These are phyloP conservation scores for Starmerella powellii DNA, from an alignment of 805 yeast species.

Conservation along the genomic window DNA sequence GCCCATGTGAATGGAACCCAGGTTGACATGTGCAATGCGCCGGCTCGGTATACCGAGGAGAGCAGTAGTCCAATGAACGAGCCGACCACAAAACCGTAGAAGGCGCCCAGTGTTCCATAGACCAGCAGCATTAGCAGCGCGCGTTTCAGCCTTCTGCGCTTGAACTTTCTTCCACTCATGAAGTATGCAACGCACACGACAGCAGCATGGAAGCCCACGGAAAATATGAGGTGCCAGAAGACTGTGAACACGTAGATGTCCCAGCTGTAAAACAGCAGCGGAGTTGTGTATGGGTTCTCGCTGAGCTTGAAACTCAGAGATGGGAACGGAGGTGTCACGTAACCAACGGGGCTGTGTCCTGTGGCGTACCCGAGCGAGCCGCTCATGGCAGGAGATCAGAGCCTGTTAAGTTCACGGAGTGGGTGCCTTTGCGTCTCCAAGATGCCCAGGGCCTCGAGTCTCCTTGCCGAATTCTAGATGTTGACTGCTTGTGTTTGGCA, in stretches of 20 bases:
- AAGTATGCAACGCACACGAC: slow-evolving; percentile 52
- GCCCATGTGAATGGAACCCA: slow-evolving; percentile 91
- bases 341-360: slow-evolving; percentile 59
- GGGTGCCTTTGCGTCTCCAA: too few species aligned
- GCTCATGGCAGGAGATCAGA: slow-evolving; percentile 11
- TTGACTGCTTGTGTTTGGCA: too few species aligned
- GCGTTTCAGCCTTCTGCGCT: slow-evolving; percentile 17
- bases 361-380: slow-evolving; percentile 19
- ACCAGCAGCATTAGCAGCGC: slow-evolving; percentile 32
- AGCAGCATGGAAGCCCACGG: slow-evolving; percentile 45
- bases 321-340: slow-evolving; percentile 68
- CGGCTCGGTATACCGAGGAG: slow-evolving; percentile 66
- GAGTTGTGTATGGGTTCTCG: slow-evolving; percentile 31
- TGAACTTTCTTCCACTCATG: slow-evolving; percentile 37
- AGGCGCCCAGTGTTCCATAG: slow-evolving; percentile 31
- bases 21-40: slow-evolving; percentile 76
- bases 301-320: slow-evolving; percentile 35
- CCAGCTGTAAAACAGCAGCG: slow-evolving; percentile 51
- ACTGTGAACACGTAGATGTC: slow-evolving; percentile 80
- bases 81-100: slow-evolving; percentile 55
- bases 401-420: too few species aligned
- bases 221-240: slow-evolving; percentile 66
- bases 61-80: slow-evolving; percentile 64
- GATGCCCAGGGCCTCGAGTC: too few species aligned
- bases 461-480: too few species aligned